phyloP scores from a whole-genome alignment of 202 grass and related monocot species.

The Musa balbisiana region DNA sequence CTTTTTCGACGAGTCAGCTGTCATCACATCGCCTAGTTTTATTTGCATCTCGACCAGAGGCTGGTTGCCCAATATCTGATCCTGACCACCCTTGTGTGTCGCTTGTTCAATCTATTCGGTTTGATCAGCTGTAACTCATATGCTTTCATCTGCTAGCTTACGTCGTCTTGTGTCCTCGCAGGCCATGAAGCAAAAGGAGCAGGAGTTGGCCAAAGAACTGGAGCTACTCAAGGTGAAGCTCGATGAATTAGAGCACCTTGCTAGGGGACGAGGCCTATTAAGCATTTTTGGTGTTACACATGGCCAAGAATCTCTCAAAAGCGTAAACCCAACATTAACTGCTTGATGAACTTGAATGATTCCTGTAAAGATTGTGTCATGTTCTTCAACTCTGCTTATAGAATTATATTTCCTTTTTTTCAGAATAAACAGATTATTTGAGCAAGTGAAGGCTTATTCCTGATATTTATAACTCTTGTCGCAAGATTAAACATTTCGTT shows the following conservation, averaged over 20 bases:
- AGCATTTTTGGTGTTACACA: conserved; percentile 27
- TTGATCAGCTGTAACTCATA: background rate
- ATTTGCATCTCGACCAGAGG: too few relatives aligned
- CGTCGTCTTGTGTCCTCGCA: conserved; percentile 15
- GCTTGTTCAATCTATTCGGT: background rate
- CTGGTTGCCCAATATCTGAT: too few relatives aligned
- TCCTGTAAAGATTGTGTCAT: too few relatives aligned
- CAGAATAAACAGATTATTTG: too few relatives aligned
- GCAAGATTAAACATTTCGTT: too few relatives aligned
- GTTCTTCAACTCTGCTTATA: too few relatives aligned
- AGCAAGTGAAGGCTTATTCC: too few relatives aligned
- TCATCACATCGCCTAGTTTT: too few relatives aligned
- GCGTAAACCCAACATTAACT: background rate
- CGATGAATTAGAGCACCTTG: conserved; percentile 43
- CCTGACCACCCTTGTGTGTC: background rate
- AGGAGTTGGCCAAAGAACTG: conserved; percentile 51
- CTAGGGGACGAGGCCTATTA: conserved; percentile 27
- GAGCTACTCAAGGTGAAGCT: conserved; percentile 50
- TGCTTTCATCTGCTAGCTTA: background rate
- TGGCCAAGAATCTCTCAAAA: conserved; percentile 13
- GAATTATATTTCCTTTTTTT: too few relatives aligned
- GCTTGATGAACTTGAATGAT: background rate
- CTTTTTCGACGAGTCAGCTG: too few relatives aligned
- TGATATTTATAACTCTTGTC: too few relatives aligned
- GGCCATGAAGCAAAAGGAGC: conserved; percentile 56